Evolutionary conservation across 495 filamentous ascomycete genomes (phyloP).

Genomic region (Penicillium fimorum): DNA sequence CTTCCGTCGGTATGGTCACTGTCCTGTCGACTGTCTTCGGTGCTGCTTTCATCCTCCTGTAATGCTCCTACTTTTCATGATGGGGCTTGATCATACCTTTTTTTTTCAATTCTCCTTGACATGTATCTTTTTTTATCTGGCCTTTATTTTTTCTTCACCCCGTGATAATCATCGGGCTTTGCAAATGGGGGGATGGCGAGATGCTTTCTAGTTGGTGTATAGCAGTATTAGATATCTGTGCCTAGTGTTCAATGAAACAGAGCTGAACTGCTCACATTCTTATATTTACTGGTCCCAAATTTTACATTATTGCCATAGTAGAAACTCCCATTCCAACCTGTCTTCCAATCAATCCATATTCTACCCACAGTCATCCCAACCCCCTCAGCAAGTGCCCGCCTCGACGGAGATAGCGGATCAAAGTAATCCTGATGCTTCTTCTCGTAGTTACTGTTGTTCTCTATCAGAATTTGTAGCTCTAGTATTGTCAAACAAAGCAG

Average conservation of each 20-base stretch:
- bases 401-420: no score
- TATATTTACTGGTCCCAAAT: background rate
- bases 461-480: no score
- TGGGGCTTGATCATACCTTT: conserved; percentile 5
- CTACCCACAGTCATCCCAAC: no score
- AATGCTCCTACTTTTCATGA: conserved; percentile 17
- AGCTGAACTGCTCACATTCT: conserved; percentile 6
- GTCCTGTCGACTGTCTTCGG: conserved; percentile 62
- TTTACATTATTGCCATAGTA: background rate
- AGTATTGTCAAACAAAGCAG: no score
- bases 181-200: conserved; percentile 11
- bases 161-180: conserved; percentile 1
- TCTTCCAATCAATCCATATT: background rate
- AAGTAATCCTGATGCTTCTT: no score
- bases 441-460: no score
- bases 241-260: conserved; percentile 14
- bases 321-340: no score
- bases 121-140: conserved; percentile 25
- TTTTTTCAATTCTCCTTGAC: conserved; percentile 14
- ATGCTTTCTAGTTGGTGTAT: conserved; percentile 17
- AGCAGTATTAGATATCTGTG: conserved; percentile 16
- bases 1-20: conserved; percentile 54
- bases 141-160: background rate
- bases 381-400: no score
- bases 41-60: conserved; percentile 52